Evolutionary conservation across 2,329 filamentous ascomycete genomes (phyloP).

Genomic region (Cercospora nicotianae): DNA sequence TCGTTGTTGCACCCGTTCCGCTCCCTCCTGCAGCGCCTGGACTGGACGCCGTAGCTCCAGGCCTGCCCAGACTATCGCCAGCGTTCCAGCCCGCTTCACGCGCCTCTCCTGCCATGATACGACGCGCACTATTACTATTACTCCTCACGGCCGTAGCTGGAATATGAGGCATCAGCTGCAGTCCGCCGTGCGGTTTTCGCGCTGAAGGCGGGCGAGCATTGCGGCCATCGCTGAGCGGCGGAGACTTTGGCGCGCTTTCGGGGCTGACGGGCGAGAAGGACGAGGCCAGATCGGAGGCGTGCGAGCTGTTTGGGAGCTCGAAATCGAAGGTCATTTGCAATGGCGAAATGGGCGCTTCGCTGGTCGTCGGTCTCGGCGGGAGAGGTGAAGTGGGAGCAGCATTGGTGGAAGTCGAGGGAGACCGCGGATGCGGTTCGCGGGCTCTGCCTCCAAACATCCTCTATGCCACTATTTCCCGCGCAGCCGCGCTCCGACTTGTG

Average conservation of each 20-base stretch:
- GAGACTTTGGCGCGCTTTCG: slow-evolving; percentile 20
- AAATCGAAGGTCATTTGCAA: slow-evolving; percentile 36
- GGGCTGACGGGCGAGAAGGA: slow-evolving; percentile 18
- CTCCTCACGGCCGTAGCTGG: background rate
- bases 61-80: slow-evolving; percentile 4
- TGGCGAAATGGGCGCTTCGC: slow-evolving; percentile 21
- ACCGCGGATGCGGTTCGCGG: slow-evolving; percentile 8
- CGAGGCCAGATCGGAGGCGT: slow-evolving; percentile 13
- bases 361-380: slow-evolving; percentile 5
- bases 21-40: slow-evolving; percentile 13
- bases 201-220: background rate
- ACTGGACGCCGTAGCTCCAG: background rate
- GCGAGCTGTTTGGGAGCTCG: slow-evolving; percentile 25
- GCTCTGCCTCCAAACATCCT: slow-evolving; percentile 14
- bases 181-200: slow-evolving; percentile 3
- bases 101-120: slow-evolving; percentile 7
- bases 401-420: slow-evolving; percentile 7
- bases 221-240: slow-evolving; percentile 30
- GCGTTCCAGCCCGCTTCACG: slow-evolving; percentile 1
- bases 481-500: background rate
- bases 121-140: background rate
- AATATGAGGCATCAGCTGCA: slow-evolving; percentile 5
- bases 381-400: background rate
- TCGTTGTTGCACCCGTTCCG: slow-evolving; percentile 17
- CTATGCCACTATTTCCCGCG: background rate